Conservation (phyloP, 1,139 yeast genomes). For the Sugiyamaella novakii region DNA sequence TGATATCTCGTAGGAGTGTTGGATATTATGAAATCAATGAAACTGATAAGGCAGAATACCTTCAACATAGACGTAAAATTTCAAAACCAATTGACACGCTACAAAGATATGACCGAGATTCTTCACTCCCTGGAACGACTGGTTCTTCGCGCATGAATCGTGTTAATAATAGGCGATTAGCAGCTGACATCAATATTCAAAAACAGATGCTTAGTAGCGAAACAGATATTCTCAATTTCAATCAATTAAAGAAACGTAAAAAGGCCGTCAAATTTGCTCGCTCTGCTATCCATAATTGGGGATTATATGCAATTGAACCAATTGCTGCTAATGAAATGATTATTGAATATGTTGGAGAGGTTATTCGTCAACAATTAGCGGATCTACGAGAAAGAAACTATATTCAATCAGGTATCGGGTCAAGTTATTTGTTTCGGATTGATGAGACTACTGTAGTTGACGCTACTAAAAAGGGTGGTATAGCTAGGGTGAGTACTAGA, state of each 20-base stretch:
- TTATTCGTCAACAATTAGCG: conserved; percentile 91
- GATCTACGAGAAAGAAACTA: conserved; percentile 89
- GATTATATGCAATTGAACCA: conserved; percentile 90
- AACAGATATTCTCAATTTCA: conserved; percentile 75
- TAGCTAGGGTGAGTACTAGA: conserved; percentile 59
- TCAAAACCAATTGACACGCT: conserved; percentile 45
- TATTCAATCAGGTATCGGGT: conserved; percentile 89
- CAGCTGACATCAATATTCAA: conserved; percentile 86
- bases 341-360: conserved; percentile 97
- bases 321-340: conserved; percentile 96
- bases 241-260: conserved; percentile 80
- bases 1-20: conserved; percentile 65
- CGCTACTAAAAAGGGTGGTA: conserved; percentile 96
- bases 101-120: conserved; percentile 44
- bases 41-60: conserved; percentile 67
- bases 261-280: conserved; percentile 95
- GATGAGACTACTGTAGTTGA: conserved; percentile 95
- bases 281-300: conserved; percentile 98
- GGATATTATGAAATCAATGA: conserved; percentile 79
- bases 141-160: conserved; percentile 84
- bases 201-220: conserved; percentile 77
- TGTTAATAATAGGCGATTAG: conserved; percentile 86
- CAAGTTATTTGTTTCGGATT: conserved; percentile 86
- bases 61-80: conserved; percentile 73
- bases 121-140: conserved; percentile 33